Evolutionary conservation across 2,329 filamentous ascomycete genomes (phyloP), one percentile per base, ranked within the genome.

Genomic region (Xylaria sp.): DNA sequence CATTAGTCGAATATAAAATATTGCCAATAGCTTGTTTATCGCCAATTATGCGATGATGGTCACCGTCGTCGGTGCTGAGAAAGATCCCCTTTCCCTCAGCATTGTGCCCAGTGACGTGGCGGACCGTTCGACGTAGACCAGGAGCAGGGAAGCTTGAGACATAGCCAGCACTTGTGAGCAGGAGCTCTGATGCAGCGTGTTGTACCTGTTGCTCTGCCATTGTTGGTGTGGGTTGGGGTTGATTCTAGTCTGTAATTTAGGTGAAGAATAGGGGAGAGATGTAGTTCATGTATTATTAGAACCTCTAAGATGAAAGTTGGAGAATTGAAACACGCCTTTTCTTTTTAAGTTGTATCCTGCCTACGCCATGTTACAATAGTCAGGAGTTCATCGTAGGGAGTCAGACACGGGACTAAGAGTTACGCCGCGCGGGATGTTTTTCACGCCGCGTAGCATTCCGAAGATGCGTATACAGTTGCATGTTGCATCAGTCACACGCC

Each of bases 1-100:
- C 61, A 8, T 69, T 50, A n/a, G 77, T 79, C 8, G 75, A 76
- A 67, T 76, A 76, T 13, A 78, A 13, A 39, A 77, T 78, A 56
- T 77, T 78, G 37, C 73, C 73, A 9, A 78, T 25, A 4, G 76
- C 77, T n/a, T 71, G 66, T 25, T 73, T 58, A 1, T 78, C 63
- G 3, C 58, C 75, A 39, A 79, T 71, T 23, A 73, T 56, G 3
- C 66, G 64, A 39, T 60, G 71, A 64, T 80, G 78, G n/a, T 76
- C 75, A 4, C 77, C 77, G 28, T 10, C 23, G 52, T 79, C 77
- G 1, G 74, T 72, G n/a, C 13, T 9, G 1, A 79, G 65, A 60
- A 78, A 78, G 1, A 76, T 52, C 0, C 64, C 67, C 51, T 78
- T 72, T 20, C 78, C 77, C 18, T 74, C 34, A 2, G 25, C 56